Base-by-base conservation (phyloP, 2,329 filamentous ascomycete species). In the Monilinia laxa region DNA sequence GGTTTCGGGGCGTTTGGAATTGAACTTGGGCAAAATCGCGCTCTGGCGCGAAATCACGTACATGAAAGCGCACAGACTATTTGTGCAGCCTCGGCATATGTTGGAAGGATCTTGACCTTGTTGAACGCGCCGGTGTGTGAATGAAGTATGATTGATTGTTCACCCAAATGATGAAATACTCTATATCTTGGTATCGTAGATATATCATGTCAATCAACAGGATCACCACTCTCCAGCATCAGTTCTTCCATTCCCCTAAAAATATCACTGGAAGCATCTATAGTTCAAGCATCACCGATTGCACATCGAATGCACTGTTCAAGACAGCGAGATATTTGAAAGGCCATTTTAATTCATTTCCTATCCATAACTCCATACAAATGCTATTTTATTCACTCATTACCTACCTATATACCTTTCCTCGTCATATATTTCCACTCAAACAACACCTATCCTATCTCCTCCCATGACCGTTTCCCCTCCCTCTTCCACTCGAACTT, bases 401-500 rank as follows among this genome's bases (percentile, higher is more conserved):
- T 65, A 51, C 42, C 20, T 65, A 51, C 42, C 28, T 28, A n/a
- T n/a, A n/a, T n/a, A 28, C 28, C 28, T 16, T 10, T 25, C 18
- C 18, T 18, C 52, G 20, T 64, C 51, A 23, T 55, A 51, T 51
- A 20, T 14, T 10, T 23, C 56, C 14, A 40, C 4, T 25, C 20
- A 57, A 35, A 60, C 12, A 12, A 20, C 20, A 56, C n/a, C 18
- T 20, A 42, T 11, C 5, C 25, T 28, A 51, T 60, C 52, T 60
- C 38, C 55, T 59, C 28, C 45, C 40, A 60, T 65, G 63, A 6
- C 63, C 55, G 31, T 60, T 60, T 16, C 69, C 69, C 16, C 69
- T 72, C 20, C 74, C 72, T 58, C 72, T 70, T 45, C 55, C 63
- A 25, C 63, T 65, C 23, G 63, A 55, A 23, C 54, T 51, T 70